Conservation (phyloP, 192 early-diverging fungal genomes). For the Entomortierella beljakovae region DNA sequence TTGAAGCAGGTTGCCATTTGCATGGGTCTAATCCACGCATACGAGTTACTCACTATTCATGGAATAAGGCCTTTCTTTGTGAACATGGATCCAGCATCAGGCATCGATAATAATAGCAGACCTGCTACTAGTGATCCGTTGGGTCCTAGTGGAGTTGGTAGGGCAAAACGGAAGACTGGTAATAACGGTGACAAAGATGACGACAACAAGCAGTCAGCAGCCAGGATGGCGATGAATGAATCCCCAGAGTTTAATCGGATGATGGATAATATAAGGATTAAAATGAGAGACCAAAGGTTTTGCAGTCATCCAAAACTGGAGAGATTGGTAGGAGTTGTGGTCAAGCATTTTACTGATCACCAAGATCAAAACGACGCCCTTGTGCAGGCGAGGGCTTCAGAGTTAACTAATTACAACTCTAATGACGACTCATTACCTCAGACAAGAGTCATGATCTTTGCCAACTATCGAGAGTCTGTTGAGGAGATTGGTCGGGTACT, state of each 20-base stretch:
- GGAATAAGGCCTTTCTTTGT: slow-evolving; percentile 60
- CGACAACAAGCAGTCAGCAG: slow-evolving; percentile 25
- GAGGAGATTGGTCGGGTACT: slow-evolving; percentile 82
- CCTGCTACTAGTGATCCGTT: not conserved
- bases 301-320: slow-evolving; percentile 89
- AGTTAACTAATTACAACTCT: not conserved
- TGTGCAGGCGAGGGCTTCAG: slow-evolving; percentile 1
- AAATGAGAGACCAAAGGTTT: slow-evolving; percentile 56
- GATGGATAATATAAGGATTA: slow-evolving; percentile 49
- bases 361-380: slow-evolving; percentile 32
- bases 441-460: slow-evolving; percentile 88
- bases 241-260: slow-evolving; percentile 52
- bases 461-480: slow-evolving; percentile 85
- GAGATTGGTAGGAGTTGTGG: slow-evolving; percentile 68
- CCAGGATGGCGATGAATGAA: slow-evolving; percentile 49
- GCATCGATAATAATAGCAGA: slow-evolving; percentile 1
- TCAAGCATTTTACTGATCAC: slow-evolving; percentile 73
- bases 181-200: slow-evolving; percentile 14
- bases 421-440: slow-evolving; percentile 3
- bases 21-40: slow-evolving; percentile 55
- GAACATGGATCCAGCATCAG: slow-evolving; percentile 42
- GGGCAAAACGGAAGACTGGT: not conserved
- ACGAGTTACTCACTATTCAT: slow-evolving; percentile 57
- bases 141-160: slow-evolving; percentile 5
- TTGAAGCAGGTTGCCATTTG: slow-evolving; percentile 20